A percentile compares a stretch with the other conserved stretches of the same genome.
Conservation (phyloP, 306 rosid species). For the Gynostemma pentaphyllum region DNA sequence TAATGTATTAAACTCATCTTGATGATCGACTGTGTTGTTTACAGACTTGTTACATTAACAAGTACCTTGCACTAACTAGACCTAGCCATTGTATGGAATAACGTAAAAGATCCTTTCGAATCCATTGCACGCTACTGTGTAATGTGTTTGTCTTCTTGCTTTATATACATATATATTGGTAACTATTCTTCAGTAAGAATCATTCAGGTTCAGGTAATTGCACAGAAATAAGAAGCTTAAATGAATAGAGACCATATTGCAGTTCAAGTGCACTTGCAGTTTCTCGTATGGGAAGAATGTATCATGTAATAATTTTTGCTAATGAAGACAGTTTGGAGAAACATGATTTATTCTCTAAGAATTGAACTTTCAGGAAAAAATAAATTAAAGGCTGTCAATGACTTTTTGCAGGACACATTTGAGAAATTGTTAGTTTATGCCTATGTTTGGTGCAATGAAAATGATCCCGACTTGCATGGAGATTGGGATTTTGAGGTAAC, state of each 20-base stretch:
- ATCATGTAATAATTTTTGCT: neutral
- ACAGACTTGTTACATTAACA: neutral
- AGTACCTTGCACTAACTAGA: neutral
- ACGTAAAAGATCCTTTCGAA: neutral
- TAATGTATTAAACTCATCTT: conserved; percentile 12
- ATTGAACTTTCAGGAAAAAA: neutral
- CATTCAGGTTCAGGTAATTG: neutral
- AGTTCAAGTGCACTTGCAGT: neutral
- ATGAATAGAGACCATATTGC: neutral
- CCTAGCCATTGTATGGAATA: neutral
- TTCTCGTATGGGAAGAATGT: neutral
- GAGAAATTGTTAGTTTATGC: conserved; percentile 34
- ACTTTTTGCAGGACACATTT: conserved; percentile 44
- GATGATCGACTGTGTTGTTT: neutral
- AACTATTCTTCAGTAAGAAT: neutral
- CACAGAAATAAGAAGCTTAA: neutral
- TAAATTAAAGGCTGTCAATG: neutral
- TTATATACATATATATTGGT: neutral
- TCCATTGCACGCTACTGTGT: neutral
- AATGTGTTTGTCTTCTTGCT: neutral
- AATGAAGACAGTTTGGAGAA: neutral
- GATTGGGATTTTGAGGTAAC: conserved; percentile 91
- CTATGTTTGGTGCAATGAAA: conserved; percentile 64
- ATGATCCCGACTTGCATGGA: conserved; percentile 64
- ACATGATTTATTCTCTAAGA: neutral